Base-by-base conservation (phyloP, 2,329 filamentous ascomycete genomes). In the Cladosporium sp. region DNA sequence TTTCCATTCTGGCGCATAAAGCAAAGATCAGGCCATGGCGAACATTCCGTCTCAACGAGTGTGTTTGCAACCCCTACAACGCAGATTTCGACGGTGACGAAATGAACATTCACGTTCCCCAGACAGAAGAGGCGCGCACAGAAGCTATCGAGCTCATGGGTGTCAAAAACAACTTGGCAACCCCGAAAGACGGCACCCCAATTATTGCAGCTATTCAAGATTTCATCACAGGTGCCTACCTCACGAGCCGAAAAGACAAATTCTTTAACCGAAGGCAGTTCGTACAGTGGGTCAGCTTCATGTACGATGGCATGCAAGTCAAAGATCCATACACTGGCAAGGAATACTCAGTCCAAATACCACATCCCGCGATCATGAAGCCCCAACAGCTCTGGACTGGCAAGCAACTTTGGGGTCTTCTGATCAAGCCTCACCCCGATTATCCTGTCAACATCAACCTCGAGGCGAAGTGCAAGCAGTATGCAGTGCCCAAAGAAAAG, bases 161-260 rank as follows among this genome's bases (percentile, higher is more conserved):
- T 42, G 92, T 99, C 58, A 96, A 97, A 76, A 87, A 97, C 79
- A 99, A 99, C 72, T 76, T 99, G 60, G 89, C 89, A 3, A 99
- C 94, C 0, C 94, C 94, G 0, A 97, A 97, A 75, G 97, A 97
- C 76, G 94, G 94, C 71, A 93, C 96, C 67, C 94, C 94, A 1
- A 96, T 99, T 67, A 97, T 99, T 76, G 92, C 92, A 17, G 93
- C 94, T n/a, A 99, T 96, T 30, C 94, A 99, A 70, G 94, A 99
- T 80, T 99, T 99, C 77, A 97, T 99, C 67, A 97, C 93, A 25
- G 92, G 92, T 3, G 90, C 94, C 0, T 99, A 92, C 70, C 78
- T 97, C 3, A 80, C 97, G 25, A 96, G 91, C 67, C 89, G 87
- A 74, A 97, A 97, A 71, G 93, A 97, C 71, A 85, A 87, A 59